Evolutionary conservation across 176 grass and related monocot species (phyloP).

Genomic region (Zizania latifolia): DNA sequence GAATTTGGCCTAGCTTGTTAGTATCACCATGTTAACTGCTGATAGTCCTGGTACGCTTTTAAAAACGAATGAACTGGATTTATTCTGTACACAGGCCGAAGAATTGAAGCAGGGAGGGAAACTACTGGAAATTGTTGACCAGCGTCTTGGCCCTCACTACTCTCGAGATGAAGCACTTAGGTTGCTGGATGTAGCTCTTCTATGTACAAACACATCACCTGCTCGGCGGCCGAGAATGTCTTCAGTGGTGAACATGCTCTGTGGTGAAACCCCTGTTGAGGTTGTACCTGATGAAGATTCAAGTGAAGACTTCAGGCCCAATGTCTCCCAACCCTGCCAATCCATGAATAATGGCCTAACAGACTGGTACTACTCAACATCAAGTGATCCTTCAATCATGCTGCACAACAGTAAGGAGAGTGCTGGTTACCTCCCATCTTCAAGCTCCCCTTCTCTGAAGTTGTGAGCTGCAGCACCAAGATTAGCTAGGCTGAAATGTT

Average conservation of each 20-base stretch:
- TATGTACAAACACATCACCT: slow-evolving; percentile 62
- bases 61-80: neutral
- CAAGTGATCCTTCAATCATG: slow-evolving; percentile 39
- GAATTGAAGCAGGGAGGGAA: slow-evolving; percentile 56
- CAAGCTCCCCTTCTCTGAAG: slow-evolving; percentile 35
- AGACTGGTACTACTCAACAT: slow-evolving; percentile 18
- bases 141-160: slow-evolving; percentile 51
- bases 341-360: slow-evolving; percentile 27
- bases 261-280: slow-evolving; percentile 41
- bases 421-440: slow-evolving; percentile 40
- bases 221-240: slow-evolving; percentile 67
- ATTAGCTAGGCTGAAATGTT: slow-evolving; percentile 10
- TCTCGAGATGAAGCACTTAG: slow-evolving; percentile 51
- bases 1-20: neutral
- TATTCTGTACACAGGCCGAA: slow-evolving; percentile 42
- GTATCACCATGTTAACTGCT: neutral
- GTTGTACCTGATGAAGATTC: slow-evolving; percentile 29
- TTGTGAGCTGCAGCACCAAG: neutral
- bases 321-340: neutral
- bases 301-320: slow-evolving; percentile 13
- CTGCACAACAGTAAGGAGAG: slow-evolving; percentile 31
- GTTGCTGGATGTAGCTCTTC: slow-evolving; percentile 53
- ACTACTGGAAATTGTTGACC: slow-evolving; percentile 66
- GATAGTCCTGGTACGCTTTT: neutral
- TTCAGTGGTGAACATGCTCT: slow-evolving; percentile 66